Base-by-base conservation (phyloP, 345 rosid species). In the Acer yangbiense region DNA sequence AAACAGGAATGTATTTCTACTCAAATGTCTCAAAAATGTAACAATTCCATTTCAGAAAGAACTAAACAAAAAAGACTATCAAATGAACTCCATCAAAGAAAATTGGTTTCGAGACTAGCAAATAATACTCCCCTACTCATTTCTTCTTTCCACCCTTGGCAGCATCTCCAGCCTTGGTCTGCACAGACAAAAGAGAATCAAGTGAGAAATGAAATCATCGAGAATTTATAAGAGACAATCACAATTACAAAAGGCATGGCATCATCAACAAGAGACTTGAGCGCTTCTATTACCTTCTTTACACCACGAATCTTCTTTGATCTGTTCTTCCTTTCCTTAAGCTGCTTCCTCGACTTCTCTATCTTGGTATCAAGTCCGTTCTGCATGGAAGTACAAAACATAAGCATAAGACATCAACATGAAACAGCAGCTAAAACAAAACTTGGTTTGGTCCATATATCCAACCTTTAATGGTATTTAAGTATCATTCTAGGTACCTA, bases 251-350 rank as follows among this genome's bases (percentile, higher is more conserved):
- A 7, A 62, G 32, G 23, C 23, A 46, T 3, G 60, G 6, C 1
- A 65, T 46, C 29, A 74, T 57, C 13, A 5, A 69, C 16, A 64
- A 70, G 43, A 52, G 17, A 73, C 43, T 14, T 6, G 2, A 32
- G 61, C 10, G 16, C 29, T 12, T 1, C 57, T 18, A 76, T 76
- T 72, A 96, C 99, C 98, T 96, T 94, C 93, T 96, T 96, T 58
- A 96, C 94, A 69, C 99, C 99, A 2, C 99, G 97, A 67, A 96
- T 82, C 86, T 96, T 96, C 93, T 92, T 96, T 1, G 98, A 82
- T 12, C 99, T 83, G 86, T 94, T 96, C 93, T 96, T 96, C 77
- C 99, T 88, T 57, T 96, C 99, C 90, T 96, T 94, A 79, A 96
- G 16, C 68, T 96, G 99, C 73, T 96, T 96, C 89, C 99, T 94